phyloP scores from a whole-genome alignment of 2,329 filamentous ascomycete genomes.

The Leptosphaerulina australis region DNA sequence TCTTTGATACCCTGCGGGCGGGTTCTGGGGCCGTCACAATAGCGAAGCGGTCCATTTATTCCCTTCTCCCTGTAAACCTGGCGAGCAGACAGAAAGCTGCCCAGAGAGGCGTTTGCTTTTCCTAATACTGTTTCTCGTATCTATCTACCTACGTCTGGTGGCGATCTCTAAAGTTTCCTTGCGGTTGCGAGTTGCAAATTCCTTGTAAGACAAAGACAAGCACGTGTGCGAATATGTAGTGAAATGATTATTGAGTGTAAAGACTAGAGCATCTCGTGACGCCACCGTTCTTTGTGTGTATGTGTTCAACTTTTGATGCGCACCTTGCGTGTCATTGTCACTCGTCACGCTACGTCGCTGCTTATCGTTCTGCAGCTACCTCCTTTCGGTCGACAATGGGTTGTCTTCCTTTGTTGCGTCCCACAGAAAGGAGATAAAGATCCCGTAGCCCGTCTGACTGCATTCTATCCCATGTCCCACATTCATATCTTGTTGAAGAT shows the following conservation, averaged over 20 bases:
- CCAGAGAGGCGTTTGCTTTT: conserved; percentile 24
- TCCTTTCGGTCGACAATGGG: background rate
- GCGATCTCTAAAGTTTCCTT: conserved; percentile 19
- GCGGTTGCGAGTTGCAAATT: no score
- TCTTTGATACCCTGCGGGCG: conserved; percentile 46
- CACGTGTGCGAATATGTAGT: conserved; percentile 21
- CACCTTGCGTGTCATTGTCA: conserved; percentile 3
- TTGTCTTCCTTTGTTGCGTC: background rate
- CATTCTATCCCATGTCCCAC: background rate
- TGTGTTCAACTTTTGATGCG: no score
- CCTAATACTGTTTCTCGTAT: conserved; percentile 29
- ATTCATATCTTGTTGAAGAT: background rate
- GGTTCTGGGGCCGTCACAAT: conserved; percentile 30
- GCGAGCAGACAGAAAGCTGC: conserved; percentile 18
- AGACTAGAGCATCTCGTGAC: conserved; percentile 1
- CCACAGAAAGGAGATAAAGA: background rate
- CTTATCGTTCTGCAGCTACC: background rate
- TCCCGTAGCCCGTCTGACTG: background rate
- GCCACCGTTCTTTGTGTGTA: no score
- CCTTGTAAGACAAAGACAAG: conserved; percentile 24
- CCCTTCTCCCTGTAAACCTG: conserved; percentile 20
- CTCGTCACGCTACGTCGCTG: no score
- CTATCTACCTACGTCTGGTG: conserved; percentile 20
- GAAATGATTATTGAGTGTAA: conserved; percentile 18
- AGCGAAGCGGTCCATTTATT: conserved; percentile 28